Evolutionary conservation across 2,329 filamentous ascomycete genomes (phyloP), one percentile per base, ranked within the genome.

Genomic region (Colletotrichum sp.): DNA sequence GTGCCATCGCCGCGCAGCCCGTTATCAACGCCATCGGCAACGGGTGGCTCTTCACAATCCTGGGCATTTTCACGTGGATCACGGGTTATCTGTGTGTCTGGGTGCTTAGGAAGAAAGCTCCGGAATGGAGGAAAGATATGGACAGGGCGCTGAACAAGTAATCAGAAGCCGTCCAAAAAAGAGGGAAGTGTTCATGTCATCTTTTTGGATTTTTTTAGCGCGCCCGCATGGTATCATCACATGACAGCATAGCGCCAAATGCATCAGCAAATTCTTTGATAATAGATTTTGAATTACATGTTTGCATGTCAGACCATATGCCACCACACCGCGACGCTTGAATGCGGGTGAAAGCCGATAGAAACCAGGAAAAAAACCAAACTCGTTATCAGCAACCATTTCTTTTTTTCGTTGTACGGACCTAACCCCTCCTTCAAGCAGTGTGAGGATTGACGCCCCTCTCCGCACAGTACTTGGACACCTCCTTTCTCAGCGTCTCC

Each of bases 401-500:
- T 28, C 21, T 59, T 28, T 30, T 28, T 28, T 59, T 59, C 3
- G 7, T 24, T 64, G 18, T 44, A 10, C 6, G 24, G 32, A 21
- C n/a, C n/a, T 13, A 1, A 18, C 26, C 30, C 57, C 18, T 10
- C 16, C 34, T 44, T n/a, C 18, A 64, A 39, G 32, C 28, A 16
- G 39, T 36, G 6, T 63, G 39, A 12, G 70, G 34, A 15, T 68
- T 65, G 8, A 89, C 87, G 0, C 88, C 88, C 57, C 93, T 87
- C 85, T 95, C 93, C 60, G 87, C 87, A 80, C 94, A 95, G 82
- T 95, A 96, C 86, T 93, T 94, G 76, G 90, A 90, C 8, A 96
- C 94, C 86, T 96, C 94, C 87, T 94, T 95, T 76, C 87, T 87
- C 81, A 96, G 84, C 73, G 89, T 93, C 69, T 92, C 90, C 76